Evolutionary conservation across 441 rosid genomes (phyloP).

Genomic region (Pelargonium fulgidum): DNA sequence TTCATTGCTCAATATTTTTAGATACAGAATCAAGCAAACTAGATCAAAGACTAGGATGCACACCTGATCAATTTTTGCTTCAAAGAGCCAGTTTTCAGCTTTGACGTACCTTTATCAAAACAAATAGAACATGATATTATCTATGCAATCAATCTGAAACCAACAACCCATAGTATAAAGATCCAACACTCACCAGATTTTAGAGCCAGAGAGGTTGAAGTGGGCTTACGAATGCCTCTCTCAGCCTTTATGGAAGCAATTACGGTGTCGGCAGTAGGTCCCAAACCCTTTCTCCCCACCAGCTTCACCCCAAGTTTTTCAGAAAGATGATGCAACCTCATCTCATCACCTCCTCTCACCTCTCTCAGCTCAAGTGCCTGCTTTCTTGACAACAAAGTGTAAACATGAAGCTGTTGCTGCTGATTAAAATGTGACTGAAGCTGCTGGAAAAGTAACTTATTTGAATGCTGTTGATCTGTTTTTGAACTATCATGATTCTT

Average conservation of each 20-base stretch:
- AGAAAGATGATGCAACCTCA: conserved; percentile 39
- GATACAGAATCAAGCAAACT: conserved; percentile 5
- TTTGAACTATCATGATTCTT: conserved; percentile 33
- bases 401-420: conserved; percentile 61
- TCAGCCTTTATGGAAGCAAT: conserved; percentile 75
- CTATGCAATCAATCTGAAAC: conserved; percentile 14
- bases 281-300: conserved; percentile 44
- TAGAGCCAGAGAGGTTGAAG: conserved; percentile 42
- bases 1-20: background rate
- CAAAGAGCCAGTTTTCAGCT: conserved; percentile 46
- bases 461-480: conserved; percentile 66
- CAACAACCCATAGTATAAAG: background rate
- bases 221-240: conserved; percentile 58
- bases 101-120: conserved; percentile 40
- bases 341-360: conserved; percentile 45
- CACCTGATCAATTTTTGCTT: conserved; percentile 73
- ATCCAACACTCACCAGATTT: conserved; percentile 44
- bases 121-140: conserved; percentile 9
- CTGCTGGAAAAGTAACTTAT: conserved; percentile 86
- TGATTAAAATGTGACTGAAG: conserved; percentile 94
- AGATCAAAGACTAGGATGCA: background rate
- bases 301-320: conserved; percentile 29
- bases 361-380: conserved; percentile 47
- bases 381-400: conserved; percentile 47
- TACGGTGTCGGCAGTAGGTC: conserved; percentile 40